Evolutionary conservation across 2,329 filamentous ascomycete genomes (phyloP).

Genomic region (Pestalotiopsis sp.): DNA sequence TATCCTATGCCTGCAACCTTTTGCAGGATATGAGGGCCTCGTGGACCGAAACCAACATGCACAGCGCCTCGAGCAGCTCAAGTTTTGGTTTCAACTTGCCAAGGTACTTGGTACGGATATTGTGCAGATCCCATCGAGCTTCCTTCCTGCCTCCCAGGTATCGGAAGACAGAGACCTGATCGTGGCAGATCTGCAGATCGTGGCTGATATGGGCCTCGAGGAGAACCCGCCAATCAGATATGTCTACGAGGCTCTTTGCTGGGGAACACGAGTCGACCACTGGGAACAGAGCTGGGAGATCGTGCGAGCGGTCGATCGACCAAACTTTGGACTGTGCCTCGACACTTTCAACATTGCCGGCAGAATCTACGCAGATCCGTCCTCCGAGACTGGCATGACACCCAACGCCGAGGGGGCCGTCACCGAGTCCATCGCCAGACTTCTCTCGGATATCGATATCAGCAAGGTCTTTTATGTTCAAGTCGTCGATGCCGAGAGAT

Average conservation of each 20-base stretch:
- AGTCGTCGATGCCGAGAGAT: constrained; percentile 72
- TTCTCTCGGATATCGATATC: constrained; percentile 59
- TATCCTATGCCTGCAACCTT: constrained; percentile 74
- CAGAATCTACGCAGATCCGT: constrained; percentile 71
- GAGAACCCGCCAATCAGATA: constrained; percentile 64
- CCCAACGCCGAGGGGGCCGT: constrained; percentile 58
- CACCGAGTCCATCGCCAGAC: constrained; percentile 52
- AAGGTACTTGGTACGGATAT: constrained; percentile 68
- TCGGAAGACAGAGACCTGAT: constrained; percentile 56
- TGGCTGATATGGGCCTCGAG: constrained; percentile 67
- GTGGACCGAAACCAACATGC: constrained; percentile 61
- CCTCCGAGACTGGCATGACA: constrained; percentile 51
- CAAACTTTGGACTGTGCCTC: constrained; percentile 76
- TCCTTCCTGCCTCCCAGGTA: constrained; percentile 54
- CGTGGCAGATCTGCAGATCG: constrained; percentile 61
- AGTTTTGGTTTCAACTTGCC: constrained; percentile 70
- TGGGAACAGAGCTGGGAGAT: constrained; percentile 77
- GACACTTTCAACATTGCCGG: constrained; percentile 81
- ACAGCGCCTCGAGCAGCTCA: constrained; percentile 62
- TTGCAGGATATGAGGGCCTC: constrained; percentile 77
- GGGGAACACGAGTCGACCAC: constrained; percentile 69
- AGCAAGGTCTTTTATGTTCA: constrained; percentile 76
- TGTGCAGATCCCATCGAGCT: constrained; percentile 75
- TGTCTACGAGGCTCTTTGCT: constrained; percentile 74
- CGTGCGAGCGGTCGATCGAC: constrained; percentile 63